phyloP scores from a whole-genome alignment of 108 stramenopile genomes.

The Cyclotella baltica region DNA sequence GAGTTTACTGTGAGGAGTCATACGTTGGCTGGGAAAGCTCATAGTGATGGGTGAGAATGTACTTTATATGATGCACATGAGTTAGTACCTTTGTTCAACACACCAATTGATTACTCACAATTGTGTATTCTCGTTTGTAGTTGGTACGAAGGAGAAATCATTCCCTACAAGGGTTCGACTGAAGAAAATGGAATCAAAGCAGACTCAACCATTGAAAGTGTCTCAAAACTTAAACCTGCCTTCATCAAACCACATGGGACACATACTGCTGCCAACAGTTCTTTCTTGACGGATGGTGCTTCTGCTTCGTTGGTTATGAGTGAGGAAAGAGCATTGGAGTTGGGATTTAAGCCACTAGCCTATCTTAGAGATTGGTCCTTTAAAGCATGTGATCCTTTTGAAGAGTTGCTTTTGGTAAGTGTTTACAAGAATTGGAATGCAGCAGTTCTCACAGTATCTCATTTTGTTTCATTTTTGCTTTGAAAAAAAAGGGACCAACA shows the following conservation, averaged over 20 bases:
- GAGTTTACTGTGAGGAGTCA: conserved; percentile 95
- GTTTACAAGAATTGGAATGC: neutral
- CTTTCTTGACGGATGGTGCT: conserved; percentile 97
- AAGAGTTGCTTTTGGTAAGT: conserved; percentile 91
- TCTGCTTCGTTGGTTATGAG: conserved; percentile 94
- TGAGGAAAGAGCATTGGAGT: conserved; percentile 93
- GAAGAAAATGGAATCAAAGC: conserved; percentile 97
- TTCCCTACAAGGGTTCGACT: conserved; percentile 88
- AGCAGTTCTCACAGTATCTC: neutral
- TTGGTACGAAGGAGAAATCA: conserved; percentile 92
- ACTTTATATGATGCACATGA: neutral
- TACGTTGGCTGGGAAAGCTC: conserved; percentile 89
- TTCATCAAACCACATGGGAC: conserved; percentile 98
- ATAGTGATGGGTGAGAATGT: conserved; percentile 75
- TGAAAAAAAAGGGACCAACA: conserved; percentile 65
- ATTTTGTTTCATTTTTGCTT: neutral
- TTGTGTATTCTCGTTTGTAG: conserved; percentile 8
- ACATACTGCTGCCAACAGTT: conserved; percentile 99
- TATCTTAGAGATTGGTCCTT: conserved; percentile 95
- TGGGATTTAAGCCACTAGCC: conserved; percentile 95
- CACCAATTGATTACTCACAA: neutral
- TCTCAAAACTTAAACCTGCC: conserved; percentile 95
- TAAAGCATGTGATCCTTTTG: conserved; percentile 97
- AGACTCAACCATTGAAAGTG: conserved; percentile 90
- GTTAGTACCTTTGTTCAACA: neutral